Evolutionary conservation across 495 filamentous ascomycete genomes (phyloP).

Genomic region (Lepidopterella palustris): DNA sequence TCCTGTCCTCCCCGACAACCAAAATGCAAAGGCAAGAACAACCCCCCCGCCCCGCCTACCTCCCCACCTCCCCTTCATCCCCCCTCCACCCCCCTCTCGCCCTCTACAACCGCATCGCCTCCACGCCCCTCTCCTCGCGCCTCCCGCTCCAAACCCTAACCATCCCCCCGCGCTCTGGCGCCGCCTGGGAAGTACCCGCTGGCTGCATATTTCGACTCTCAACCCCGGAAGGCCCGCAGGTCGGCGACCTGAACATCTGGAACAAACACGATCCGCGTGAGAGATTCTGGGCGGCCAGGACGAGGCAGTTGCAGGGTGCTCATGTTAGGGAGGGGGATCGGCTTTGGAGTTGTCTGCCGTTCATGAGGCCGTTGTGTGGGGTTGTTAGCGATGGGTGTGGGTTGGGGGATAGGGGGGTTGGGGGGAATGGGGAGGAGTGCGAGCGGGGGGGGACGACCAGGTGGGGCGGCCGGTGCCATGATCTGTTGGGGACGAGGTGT

Average conservation of each 20-base stretch:
- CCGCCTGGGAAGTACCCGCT: conserved; percentile 34
- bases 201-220: conserved; percentile 63
- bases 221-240: conserved; percentile 61
- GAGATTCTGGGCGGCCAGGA: conserved; percentile 72
- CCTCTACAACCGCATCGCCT: conserved; percentile 12
- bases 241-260: conserved; percentile 76
- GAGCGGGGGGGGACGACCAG: conserved; percentile 19
- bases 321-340: conserved; percentile 65
- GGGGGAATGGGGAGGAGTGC: conserved; percentile 43
- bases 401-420: conserved; percentile 47
- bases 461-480: conserved; percentile 56
- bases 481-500: conserved; percentile 70
- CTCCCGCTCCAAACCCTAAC: conserved; percentile 11
- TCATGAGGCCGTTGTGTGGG: conserved; percentile 64
- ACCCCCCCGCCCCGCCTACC: conserved; percentile 18
- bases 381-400: conserved; percentile 62
- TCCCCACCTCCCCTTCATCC: conserved; percentile 16
- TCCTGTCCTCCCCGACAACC: neutral
- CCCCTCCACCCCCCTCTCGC: conserved; percentile 22
- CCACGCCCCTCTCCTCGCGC: conserved; percentile 7
- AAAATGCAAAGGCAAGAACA: neutral
- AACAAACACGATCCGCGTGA: conserved; percentile 68
- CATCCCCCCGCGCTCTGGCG: conserved; percentile 34
- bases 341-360: conserved; percentile 70
- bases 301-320: conserved; percentile 66